Percentiles rank a stretch among this genome's conserved stretches.
These are phyloP conservation scores for Tricholoma saponaceum DNA, from an alignment of 768 basidiomycete genomes.

Conservation along the genomic window DNA sequence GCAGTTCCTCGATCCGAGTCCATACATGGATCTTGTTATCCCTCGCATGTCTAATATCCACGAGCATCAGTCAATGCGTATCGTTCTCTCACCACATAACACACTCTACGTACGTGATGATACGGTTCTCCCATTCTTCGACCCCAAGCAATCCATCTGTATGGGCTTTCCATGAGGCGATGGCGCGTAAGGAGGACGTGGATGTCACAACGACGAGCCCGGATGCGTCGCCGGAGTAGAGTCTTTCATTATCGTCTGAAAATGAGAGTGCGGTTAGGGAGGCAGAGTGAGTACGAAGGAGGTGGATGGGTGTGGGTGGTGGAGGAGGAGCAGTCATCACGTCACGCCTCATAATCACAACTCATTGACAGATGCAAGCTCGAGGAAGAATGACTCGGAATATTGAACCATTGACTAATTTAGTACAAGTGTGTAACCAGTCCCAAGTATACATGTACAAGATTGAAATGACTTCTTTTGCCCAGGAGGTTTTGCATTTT, in stretches of 20 bases:
- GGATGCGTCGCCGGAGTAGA: constrained; percentile 83
- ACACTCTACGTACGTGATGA: constrained; percentile 70
- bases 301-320: constrained; percentile 56
- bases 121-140: constrained; percentile 60
- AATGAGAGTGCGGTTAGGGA: constrained; percentile 58
- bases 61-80: neutral
- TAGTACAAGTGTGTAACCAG: too few species aligned
- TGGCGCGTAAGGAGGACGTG: constrained; percentile 68
- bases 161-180: constrained; percentile 78
- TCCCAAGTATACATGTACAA: neutral
- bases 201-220: constrained; percentile 79
- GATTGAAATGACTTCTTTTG: neutral
- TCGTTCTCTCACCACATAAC: neutral
- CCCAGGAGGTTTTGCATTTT: too few species aligned
- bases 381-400: too few species aligned
- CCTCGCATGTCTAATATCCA: constrained; percentile 60
- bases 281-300: constrained; percentile 69
- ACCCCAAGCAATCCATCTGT: constrained; percentile 71
- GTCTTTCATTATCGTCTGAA: constrained; percentile 68
- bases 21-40: constrained; percentile 86
- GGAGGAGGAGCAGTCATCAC: constrained; percentile 9
- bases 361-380: too few species aligned
- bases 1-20: constrained; percentile 44
- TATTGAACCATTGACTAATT: too few species aligned
- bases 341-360: too few species aligned